These are phyloP conservation scores for Xylaria nigripes DNA, from an alignment of 495 filamentous ascomycete genomes.

Conservation along the genomic window DNA sequence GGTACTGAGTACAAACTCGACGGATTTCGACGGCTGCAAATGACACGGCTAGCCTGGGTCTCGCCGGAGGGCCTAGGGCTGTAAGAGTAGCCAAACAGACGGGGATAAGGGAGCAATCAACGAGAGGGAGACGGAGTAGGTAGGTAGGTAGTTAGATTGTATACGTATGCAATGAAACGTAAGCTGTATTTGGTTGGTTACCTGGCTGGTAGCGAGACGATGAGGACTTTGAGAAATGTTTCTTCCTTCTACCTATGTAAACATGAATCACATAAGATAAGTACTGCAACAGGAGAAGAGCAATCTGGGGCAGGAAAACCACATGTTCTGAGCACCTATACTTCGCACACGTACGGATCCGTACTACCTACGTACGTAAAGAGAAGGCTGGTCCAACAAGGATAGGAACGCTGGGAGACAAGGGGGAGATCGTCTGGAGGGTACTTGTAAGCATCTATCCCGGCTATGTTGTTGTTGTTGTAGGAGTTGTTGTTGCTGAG, in stretches of 20 bases:
- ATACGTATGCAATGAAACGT: not conserved
- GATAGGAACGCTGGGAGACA: not conserved
- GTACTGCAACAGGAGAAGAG: conserved; percentile 5
- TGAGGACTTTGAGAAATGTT: conserved; percentile 1
- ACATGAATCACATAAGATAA: conserved; percentile 2
- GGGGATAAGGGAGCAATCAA: conserved; percentile 3
- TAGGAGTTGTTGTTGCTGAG: not conserved
- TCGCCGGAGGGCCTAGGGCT: not conserved
- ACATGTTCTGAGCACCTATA: conserved; percentile 1
- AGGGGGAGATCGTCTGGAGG: not conserved
- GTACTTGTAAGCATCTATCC: not conserved
- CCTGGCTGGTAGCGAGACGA: conserved; percentile 1
- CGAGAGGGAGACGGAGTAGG: not conserved
- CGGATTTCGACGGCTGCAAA: not conserved
- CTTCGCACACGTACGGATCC: not conserved
- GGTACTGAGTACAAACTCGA: too few relatives aligned
- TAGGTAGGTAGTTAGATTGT: not conserved
- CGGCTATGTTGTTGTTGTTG: conserved; percentile 1
- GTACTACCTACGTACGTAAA: too few relatives aligned
- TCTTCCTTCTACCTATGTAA: conserved; percentile 1
- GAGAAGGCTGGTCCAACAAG: not conserved
- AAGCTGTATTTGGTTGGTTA: conserved; percentile 1
- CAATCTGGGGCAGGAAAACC: conserved; percentile 1
- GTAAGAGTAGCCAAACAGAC: not conserved
- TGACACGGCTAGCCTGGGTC: not conserved